phyloP scores from a whole-genome alignment of 805 yeast species.

The Saccharomyces eubayanus region DNA sequence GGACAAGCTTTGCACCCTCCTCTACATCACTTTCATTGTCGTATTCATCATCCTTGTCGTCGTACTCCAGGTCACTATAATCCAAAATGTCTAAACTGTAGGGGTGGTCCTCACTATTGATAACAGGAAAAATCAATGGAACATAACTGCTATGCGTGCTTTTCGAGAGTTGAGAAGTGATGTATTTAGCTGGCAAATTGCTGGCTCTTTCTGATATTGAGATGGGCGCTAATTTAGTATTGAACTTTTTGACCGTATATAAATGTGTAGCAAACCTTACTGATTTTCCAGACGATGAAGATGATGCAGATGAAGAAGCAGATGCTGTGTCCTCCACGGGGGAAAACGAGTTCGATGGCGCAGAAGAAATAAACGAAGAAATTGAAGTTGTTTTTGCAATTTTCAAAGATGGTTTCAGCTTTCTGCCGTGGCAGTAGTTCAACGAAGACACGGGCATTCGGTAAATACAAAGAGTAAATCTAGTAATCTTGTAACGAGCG shows the following conservation, averaged over 20 bases:
- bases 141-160: not conserved
- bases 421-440: constrained; percentile 1
- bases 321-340: constrained; percentile 13
- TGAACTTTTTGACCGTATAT: constrained; percentile 53
- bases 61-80: not conserved
- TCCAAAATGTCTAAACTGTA: constrained; percentile 1
- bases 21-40: constrained; percentile 4
- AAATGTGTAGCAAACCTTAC: constrained; percentile 55
- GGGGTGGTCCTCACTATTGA: constrained; percentile 4
- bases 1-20: constrained; percentile 2
- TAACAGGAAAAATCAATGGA: constrained; percentile 2
- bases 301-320: constrained; percentile 10
- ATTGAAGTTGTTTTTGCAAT: constrained; percentile 9
- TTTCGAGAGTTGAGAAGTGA: not conserved
- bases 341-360: constrained; percentile 15
- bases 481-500: not conserved
- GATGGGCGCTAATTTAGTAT: constrained; percentile 48
- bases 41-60: not conserved
- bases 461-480: not conserved
- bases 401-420: constrained; percentile 15
- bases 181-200: constrained; percentile 5
- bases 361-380: constrained; percentile 8
- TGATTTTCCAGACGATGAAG: constrained; percentile 32
- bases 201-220: constrained; percentile 48
- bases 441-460: not conserved